phyloP scores from a whole-genome alignment of 2,329 filamentous ascomycete genomes.

The Lachnellula subtilissima region DNA sequence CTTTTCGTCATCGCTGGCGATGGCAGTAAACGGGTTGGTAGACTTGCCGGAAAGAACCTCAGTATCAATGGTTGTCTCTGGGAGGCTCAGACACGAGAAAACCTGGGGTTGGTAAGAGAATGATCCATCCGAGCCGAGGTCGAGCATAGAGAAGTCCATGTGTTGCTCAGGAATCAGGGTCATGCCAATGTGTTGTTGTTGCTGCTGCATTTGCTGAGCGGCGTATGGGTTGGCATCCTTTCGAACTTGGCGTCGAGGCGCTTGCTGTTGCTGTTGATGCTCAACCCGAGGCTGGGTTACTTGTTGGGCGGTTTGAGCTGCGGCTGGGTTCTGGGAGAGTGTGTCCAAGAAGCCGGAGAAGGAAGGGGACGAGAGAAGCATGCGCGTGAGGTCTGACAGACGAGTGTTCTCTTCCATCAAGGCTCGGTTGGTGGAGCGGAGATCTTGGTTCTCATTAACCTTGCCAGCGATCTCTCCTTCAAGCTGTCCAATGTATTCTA shows the following conservation, averaged over 20 bases:
- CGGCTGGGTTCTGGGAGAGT: constrained; percentile 55
- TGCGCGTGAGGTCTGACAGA: constrained; percentile 70
- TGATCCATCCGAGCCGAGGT: constrained; percentile 48
- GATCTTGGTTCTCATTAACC: constrained; percentile 75
- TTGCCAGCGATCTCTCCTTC: constrained; percentile 84
- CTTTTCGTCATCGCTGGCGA: constrained; percentile 41
- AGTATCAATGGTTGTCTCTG: constrained; percentile 51
- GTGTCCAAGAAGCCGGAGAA: constrained; percentile 78
- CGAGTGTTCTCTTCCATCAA: constrained; percentile 83
- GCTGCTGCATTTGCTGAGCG: constrained; percentile 46
- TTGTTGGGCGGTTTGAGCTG: constrained; percentile 33
- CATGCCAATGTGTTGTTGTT: constrained; percentile 69
- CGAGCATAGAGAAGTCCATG: constrained; percentile 70
- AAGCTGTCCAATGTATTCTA: constrained; percentile 95
- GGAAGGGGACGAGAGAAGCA: constrained; percentile 73
- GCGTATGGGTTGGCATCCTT: constrained; percentile 64
- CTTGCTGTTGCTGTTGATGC: constrained; percentile 32
- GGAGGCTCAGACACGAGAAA: constrained; percentile 66
- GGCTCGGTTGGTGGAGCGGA: constrained; percentile 75
- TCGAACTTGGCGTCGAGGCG: constrained; percentile 46
- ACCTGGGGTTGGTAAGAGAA: constrained; percentile 65
- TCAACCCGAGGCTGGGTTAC: constrained; percentile 36
- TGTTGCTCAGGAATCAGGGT: constrained; percentile 76
- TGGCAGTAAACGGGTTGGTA: constrained; percentile 43
- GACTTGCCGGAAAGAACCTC: constrained; percentile 68